phyloP scores from a whole-genome alignment of 768 basidiomycete species.

The Naganishia vaughanmartiniae region DNA sequence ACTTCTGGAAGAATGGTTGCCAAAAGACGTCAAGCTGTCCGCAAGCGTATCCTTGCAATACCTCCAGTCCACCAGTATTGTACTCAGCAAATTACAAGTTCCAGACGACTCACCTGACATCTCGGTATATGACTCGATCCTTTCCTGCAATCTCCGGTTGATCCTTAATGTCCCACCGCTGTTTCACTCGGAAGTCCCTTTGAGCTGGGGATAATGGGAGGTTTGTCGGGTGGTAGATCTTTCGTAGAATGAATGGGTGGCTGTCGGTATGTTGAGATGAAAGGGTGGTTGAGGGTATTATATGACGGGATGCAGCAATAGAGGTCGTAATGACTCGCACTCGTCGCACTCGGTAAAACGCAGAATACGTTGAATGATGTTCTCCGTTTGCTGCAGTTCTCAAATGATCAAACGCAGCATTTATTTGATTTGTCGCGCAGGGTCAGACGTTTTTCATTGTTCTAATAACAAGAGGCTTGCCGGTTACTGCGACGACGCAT shows the following conservation, averaged over 20 bases:
- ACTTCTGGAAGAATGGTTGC: not conserved
- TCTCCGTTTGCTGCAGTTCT: not conserved
- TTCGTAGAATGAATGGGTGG: not conserved
- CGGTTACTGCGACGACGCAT: too few species aligned
- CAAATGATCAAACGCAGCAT: not conserved
- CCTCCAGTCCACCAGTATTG: not conserved
- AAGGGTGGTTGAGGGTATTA: not conserved
- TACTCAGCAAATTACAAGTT: not conserved
- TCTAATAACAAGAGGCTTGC: too few species aligned
- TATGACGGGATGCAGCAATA: not conserved
- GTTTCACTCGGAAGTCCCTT: not conserved
- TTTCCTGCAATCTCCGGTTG: not conserved
- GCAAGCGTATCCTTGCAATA: not conserved
- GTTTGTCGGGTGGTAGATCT: not conserved
- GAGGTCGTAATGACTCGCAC: not conserved
- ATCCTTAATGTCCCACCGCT: not conserved
- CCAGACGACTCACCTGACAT: constrained; percentile 9
- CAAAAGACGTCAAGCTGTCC: not conserved
- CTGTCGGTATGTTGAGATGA: not conserved
- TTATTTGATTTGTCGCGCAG: not conserved
- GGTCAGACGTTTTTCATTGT: not conserved
- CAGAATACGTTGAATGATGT: not conserved
- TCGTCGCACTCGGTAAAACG: not conserved
- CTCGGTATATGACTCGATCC: constrained; percentile 4
- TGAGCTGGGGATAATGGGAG: constrained; percentile 1